Base-by-base conservation (phyloP, 441 rosid species). In the Codiaeum variegatum region DNA sequence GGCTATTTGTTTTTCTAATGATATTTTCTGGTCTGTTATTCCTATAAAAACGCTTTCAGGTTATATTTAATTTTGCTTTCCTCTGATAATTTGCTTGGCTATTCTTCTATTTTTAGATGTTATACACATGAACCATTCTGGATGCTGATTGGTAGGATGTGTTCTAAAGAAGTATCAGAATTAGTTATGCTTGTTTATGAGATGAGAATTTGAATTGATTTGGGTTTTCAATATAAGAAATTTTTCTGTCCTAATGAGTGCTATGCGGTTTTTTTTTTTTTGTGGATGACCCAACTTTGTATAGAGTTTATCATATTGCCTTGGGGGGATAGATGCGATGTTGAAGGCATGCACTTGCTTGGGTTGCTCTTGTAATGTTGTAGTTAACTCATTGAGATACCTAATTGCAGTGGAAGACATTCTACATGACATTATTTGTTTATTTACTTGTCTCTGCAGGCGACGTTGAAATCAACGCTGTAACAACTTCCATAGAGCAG, bases 401-500 rank as follows among this genome's bases (percentile, higher is more conserved):
- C 31, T 12, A 8, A 15, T 9, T 67, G 26, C 29, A 21, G 8
- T 49, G 42, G 47, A 59, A 19, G 44, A 51, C 24, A 29, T 71
- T 72, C 52, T 71, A 66, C 31, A 32, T 21, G 34, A 32, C 70
- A 67, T n/a, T 74, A 32, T 75, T 9, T 36, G 26, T 56, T 67
- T 63, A 32, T 63, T 32, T 51, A 44, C 59, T 78, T 64, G 76
- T 62, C 59, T 77, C 32, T 52, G 71, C 88, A 83, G 90, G 78
- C 83, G 72, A 71, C 69, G 70, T 63, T 72, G 83, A 80, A 62
- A 15, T 72, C 60, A 85, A 79, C 28, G 54, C 66, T 5, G 67
- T 70, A 68, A 78, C 81, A 56, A 60, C 82, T 71, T 78, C 89
- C 85, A 81, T 95, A 91, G 97, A 93, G 91, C 83, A 85, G 73